Conservation (phyloP, 176 grass and related monocot genomes). For the Carex myosuroides region DNA sequence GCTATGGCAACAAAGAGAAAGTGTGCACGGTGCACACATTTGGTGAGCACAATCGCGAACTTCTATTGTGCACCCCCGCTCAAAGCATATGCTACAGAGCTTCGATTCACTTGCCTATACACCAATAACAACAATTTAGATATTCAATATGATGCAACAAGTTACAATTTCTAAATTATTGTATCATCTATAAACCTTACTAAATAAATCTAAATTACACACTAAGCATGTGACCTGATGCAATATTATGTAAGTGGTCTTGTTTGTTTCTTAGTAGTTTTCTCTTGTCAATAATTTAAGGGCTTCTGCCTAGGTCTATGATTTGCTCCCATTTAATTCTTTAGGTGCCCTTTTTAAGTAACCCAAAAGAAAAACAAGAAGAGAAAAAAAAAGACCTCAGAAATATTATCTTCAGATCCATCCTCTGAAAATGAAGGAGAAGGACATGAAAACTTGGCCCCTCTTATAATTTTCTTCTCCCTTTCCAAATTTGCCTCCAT, state of each 20-base stretch:
- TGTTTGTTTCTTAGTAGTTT: background rate
- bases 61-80: conserved; percentile 35
- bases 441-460: conserved; percentile 27
- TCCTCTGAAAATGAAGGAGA: conserved; percentile 33
- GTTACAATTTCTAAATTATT: background rate
- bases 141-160: background rate
- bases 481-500: conserved; percentile 51
- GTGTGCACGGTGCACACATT: conserved; percentile 48
- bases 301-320: background rate
- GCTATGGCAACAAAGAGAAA: conserved; percentile 45
- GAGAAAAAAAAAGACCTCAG: conserved; percentile 22
- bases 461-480: conserved; percentile 48
- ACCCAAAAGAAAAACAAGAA: background rate
- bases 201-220: background rate
- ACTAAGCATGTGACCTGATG: background rate
- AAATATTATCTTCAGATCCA: conserved; percentile 32
- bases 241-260: background rate
- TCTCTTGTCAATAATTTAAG: background rate
- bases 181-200: background rate
- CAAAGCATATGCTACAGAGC: conserved; percentile 47
- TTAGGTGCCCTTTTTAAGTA: background rate
- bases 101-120: conserved; percentile 23
- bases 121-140: background rate
- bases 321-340: background rate
- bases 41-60: conserved; percentile 41